These are phyloP conservation scores for Kockovaella imperatae DNA, from an alignment of 768 basidiomycete species.

Conservation along the genomic window DNA sequence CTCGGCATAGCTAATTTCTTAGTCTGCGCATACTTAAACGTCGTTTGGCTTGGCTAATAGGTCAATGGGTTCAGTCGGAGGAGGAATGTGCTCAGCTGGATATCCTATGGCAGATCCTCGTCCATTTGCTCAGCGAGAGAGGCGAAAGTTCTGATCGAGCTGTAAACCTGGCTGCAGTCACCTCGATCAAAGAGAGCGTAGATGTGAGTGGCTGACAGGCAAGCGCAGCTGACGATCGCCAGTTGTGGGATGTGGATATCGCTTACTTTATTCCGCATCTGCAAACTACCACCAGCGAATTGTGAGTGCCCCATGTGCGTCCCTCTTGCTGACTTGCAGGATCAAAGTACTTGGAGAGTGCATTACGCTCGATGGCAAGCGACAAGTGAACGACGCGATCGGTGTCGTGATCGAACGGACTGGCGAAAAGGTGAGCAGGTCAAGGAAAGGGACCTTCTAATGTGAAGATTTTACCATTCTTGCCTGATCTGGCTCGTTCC, in stretches of 20 bases:
- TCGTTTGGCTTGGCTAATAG: conserved; percentile 90
- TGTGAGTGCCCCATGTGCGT: conserved; percentile 20
- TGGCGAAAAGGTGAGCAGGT: conserved; percentile 26
- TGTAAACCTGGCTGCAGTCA: conserved; percentile 75
- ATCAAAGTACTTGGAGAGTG: conserved; percentile 36
- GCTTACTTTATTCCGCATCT: conserved; percentile 37
- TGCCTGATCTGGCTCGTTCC: conserved; percentile 30
- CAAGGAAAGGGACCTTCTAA: not conserved
- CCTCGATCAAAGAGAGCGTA: conserved; percentile 70
- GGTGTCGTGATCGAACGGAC: conserved; percentile 41
- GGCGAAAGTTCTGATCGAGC: conserved; percentile 68
- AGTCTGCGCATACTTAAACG: conserved; percentile 87
- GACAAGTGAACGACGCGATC: conserved; percentile 35
- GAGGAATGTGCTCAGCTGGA: conserved; percentile 56
- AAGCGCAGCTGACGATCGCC: not conserved
- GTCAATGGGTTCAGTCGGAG: conserved; percentile 63
- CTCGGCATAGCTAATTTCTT: too few relatives aligned
- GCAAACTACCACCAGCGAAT: conserved; percentile 27
- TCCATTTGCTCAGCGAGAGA: conserved; percentile 63
- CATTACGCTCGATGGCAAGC: conserved; percentile 36
- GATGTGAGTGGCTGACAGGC: conserved; percentile 55
- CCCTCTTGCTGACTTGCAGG: conserved; percentile 7
- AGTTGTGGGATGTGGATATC: conserved; percentile 43
- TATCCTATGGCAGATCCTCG: conserved; percentile 69
- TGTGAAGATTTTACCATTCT: conserved; percentile 31